Base-by-base conservation (phyloP, 352 stramenopile species). In the Hyaloperonospora arabidopsidis region DNA sequence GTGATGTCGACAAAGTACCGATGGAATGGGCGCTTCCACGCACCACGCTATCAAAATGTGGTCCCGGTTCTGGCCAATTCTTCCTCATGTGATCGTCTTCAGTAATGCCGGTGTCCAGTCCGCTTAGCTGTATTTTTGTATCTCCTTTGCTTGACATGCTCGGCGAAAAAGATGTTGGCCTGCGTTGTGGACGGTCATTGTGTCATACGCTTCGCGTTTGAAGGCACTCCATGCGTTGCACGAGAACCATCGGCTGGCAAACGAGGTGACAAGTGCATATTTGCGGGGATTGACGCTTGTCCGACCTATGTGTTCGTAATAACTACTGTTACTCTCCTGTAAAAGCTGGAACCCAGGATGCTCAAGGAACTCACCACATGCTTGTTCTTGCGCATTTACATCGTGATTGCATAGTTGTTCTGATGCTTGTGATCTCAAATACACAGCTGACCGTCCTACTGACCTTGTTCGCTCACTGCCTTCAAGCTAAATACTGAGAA, bases 121-220 rank as follows among this genome's bases (percentile, higher is more conserved):
- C 78, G 0, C 67, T 79, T 14, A 86, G 76, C 48, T 93, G 74
- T 29, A 91, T 90, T 72, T 93, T 93, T 52, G 76, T 76, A 5
- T 91, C 80, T 54, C 79, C 80, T 34, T 93, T 90, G 47, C 72
- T 93, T 17, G 84, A 93, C 53, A 89, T 88, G 77, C 91, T 93
- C 72, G 84, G 80, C 18, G 84, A 93, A 75, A 80, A 93, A 65
- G 84, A 93, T 45, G 86, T 91, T 52, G 87, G 89, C 43, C 60
- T 93, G 28, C 70, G 80, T 44, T 79, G 84, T 39, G 81, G 84
- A 2, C 75, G 84, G 2, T 80, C 84, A 19, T 60, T 93, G 23
- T 84, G 84, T 61, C 91, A 8, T 89, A 79, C 44, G 65, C 66
- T 45, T 82, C 87, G 53, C 77, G 84, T 34, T 84, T 90, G 72